Conservation (phyloP, 1,284 basidiomycete genomes). For the Schizopora paradoxa region DNA sequence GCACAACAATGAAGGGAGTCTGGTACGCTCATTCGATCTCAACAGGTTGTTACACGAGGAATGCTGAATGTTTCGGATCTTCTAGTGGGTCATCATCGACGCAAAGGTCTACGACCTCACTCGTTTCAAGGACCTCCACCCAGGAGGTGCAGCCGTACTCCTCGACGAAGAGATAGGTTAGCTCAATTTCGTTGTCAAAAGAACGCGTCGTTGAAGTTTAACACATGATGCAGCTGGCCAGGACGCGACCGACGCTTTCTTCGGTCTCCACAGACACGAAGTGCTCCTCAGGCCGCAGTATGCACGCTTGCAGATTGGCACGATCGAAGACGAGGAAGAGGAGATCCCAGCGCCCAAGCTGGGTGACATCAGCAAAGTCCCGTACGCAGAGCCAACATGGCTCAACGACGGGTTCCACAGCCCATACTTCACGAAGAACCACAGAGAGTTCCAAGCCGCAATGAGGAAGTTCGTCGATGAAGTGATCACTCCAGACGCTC, state of each 20-base stretch:
- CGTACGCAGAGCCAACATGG: constrained; percentile 84
- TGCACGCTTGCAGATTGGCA: constrained; percentile 62
- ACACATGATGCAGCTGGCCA: constrained; percentile 58
- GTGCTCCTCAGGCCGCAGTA: constrained; percentile 74
- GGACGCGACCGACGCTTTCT: constrained; percentile 85
- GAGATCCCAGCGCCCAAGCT: constrained; percentile 47
- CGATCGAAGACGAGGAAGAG: constrained; percentile 59
- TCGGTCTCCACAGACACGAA: constrained; percentile 76
- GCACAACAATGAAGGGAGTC: constrained; percentile 61
- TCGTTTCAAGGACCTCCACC: constrained; percentile 76
- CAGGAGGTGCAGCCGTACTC: constrained; percentile 75
- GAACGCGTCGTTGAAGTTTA: constrained; percentile 5
- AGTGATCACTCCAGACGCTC: constrained; percentile 46
- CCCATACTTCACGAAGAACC: constrained; percentile 70
- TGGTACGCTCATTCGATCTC: constrained; percentile 34
- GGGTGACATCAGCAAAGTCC: constrained; percentile 66
- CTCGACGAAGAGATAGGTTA: constrained; percentile 67
- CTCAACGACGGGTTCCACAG: constrained; percentile 58
- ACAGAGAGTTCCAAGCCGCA: constrained; percentile 43
- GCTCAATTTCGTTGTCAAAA: constrained; percentile 26
- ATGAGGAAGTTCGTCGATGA: constrained; percentile 48
- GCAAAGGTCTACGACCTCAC: constrained; percentile 78
- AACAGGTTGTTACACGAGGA: constrained; percentile 23
- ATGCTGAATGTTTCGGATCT: constrained; percentile 2
- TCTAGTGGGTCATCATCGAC: constrained; percentile 82